Evolutionary conservation across 2,329 filamentous ascomycete species (phyloP).

Genomic region (Remersonia thermophila): DNA sequence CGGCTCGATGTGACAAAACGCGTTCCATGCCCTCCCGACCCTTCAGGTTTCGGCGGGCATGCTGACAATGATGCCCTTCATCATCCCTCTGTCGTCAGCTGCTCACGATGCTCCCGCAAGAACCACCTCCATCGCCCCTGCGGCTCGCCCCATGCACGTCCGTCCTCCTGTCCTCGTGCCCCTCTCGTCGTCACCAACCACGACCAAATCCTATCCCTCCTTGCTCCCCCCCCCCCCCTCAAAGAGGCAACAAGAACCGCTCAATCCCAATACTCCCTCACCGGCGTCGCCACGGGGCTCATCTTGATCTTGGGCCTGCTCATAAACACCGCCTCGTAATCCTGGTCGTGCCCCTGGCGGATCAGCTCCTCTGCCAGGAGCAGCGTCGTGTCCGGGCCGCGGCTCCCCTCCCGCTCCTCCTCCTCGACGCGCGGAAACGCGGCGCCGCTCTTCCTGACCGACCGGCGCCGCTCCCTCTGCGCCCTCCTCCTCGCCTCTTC

Average conservation of each 20-base stretch:
- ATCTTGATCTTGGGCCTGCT: slow-evolving; percentile 68
- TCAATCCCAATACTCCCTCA: slow-evolving; percentile 16
- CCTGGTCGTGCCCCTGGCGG: slow-evolving; percentile 43
- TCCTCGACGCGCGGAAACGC: slow-evolving; percentile 8
- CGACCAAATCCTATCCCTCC: too few species aligned
- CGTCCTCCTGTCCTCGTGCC: too few species aligned
- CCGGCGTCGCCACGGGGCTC: slow-evolving; percentile 52
- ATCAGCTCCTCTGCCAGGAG: slow-evolving; percentile 59
- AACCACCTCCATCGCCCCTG: too few species aligned
- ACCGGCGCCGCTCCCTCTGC: slow-evolving; percentile 42
- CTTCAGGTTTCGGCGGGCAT: too few species aligned
- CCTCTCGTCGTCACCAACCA: too few species aligned
- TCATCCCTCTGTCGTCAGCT: too few species aligned
- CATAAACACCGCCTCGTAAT: slow-evolving; percentile 75
- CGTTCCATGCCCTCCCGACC: too few species aligned
- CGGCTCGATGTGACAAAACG: too few species aligned
- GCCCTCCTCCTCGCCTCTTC: slow-evolving; percentile 49
- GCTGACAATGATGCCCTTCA: too few species aligned
- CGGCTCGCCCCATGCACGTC: too few species aligned
- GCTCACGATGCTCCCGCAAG: too few species aligned
- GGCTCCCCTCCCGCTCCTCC: slow-evolving; percentile 36
- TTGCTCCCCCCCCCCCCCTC: too few species aligned
- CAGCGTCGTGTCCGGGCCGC: slow-evolving; percentile 24
- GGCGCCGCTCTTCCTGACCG: slow-evolving; percentile 26
- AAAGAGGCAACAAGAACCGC: background rate